Evolutionary conservation across 768 basidiomycete genomes (phyloP), one percentile per base, ranked within the genome.

Genomic region (Suillus variegatus): DNA sequence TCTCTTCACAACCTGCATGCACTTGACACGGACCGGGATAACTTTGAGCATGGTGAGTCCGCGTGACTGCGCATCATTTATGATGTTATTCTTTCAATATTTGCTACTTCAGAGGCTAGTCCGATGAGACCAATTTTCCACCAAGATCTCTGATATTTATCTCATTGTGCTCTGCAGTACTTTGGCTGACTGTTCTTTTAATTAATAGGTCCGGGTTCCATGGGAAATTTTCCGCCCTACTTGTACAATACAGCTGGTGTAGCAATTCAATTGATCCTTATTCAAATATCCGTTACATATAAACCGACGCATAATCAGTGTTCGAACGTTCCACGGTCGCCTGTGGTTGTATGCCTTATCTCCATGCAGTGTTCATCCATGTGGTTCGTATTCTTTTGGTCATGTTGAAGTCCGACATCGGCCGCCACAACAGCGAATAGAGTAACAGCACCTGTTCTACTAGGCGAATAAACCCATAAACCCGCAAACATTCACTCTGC

Each of bases 91-190:
- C 72, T 75, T 80, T 70, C 64, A 78, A 85, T 86, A 86, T 86
- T 86, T 87, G 86, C 86, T 87, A 87, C 86, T 87, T 86, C 84
- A 81, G 85, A 86, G 84, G 80, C 78, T 69, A 75, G 46, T 77
- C 81, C 84, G 69, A 86, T 88, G 86, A 88, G 86, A 86, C 81
- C 64, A 85, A 73, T 81, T 82, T 79, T 83, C 84, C 85, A 87
- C 87, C 87, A 87, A 88, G 86, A 87, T 88, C 86, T 84, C 87
- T 88, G 86, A 87, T 64, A 43, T n/a, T 44, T 44, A 20, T 62
- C 7, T 28, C n/a, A 16, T 38, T 43, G 36, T 47, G 18, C 18
- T 41, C 44, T 20, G n/a, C 52, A 55, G 47, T 12, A 18, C 40
- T 44, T 20, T 40, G n/a, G 18, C 65, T 66, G 46, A 68, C 22